Evolutionary conservation across 2,329 filamentous ascomycete species (phyloP).

Genomic region (Leptographium lundbergii): DNA sequence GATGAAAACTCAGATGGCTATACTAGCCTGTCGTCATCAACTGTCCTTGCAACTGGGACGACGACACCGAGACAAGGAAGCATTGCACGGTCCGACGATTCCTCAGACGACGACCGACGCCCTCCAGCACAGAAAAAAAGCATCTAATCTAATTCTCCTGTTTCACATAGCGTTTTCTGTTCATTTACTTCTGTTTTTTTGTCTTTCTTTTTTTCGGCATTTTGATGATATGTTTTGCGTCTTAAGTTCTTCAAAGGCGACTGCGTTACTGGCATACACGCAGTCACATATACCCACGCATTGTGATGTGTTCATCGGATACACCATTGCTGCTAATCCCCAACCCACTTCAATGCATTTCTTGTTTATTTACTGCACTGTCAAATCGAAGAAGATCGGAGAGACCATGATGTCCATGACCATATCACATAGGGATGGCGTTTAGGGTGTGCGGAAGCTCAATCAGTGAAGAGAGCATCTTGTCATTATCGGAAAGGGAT

Average conservation of each 20-base stretch:
- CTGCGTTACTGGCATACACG: neutral
- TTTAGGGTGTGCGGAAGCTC: neutral
- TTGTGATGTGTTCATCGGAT: neutral
- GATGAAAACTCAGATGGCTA: conserved; percentile 33
- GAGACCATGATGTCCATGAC: neutral
- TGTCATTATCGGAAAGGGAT: neutral
- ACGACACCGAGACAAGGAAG: conserved; percentile 15
- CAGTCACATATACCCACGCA: conserved; percentile 3
- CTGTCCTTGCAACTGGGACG: conserved; percentile 25
- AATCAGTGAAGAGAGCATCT: neutral
- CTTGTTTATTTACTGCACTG: neutral
- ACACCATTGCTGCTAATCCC: neutral
- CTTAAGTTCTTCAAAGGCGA: conserved; percentile 1
- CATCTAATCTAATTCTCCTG: conserved; percentile 6
- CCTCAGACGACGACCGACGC: conserved; percentile 9
- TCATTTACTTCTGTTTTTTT: conserved; percentile 1
- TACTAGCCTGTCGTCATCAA: conserved; percentile 31
- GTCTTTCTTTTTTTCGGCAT: neutral
- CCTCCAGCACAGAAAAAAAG: neutral
- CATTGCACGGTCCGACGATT: conserved; percentile 8
- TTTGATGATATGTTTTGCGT: conserved; percentile 2
- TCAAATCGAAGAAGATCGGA: neutral
- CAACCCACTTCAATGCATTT: neutral
- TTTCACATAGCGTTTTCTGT: conserved; percentile 1
- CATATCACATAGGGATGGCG: conserved; percentile 5